Evolutionary conservation across 2,329 filamentous ascomycete genomes (phyloP), one percentile per base, ranked within the genome.

Genomic region (Clarireedia hainanense): DNA sequence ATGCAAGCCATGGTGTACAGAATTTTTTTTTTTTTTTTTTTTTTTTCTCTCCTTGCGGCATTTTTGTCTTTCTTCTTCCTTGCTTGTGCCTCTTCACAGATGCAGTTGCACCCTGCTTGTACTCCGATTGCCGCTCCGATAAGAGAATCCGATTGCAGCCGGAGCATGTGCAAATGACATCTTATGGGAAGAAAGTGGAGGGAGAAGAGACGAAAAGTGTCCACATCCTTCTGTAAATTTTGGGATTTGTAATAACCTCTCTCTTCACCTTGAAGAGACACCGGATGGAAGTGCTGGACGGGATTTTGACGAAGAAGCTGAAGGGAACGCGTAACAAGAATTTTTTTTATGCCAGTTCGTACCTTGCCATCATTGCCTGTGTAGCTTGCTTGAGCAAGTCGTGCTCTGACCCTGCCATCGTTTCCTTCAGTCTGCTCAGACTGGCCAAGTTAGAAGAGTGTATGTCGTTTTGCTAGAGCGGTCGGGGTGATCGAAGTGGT

Each of bases 281-380:
- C 17, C 17, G 9, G 17, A 17, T 26, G 23, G 26, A 34, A 23
- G 40, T 6, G 24, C 10, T 30, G 9, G 26, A 27, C 20, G 15
- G 12, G 10, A 36, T 37, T 30, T 34, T 57, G 51, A 45, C 46
- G 30, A 37, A 27, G 12, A n/a, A 42, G 20, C 20, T 23, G 45
- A 34, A 40, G 34, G 46, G 57, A 45, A 61, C 55, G 57, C 58
- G 45, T 24, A 49, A 53, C 46, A 23, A n/a, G 37, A 49, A 48
- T 27, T 17, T 26, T 26, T 37, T 49, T 30, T 48, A 10, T 40
- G 39, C 39, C 39, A 46, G 24, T 56, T 58, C 68, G 61, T 68
- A 70, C 68, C 67, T 70, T 62, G 63, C 61, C 65, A 69, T 69
- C 65, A 70, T 66, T 51, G 65, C 60, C 58, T 69, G 67, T 57